phyloP scores from a whole-genome alignment of 768 basidiomycete species.

The Paxillus involutus region DNA sequence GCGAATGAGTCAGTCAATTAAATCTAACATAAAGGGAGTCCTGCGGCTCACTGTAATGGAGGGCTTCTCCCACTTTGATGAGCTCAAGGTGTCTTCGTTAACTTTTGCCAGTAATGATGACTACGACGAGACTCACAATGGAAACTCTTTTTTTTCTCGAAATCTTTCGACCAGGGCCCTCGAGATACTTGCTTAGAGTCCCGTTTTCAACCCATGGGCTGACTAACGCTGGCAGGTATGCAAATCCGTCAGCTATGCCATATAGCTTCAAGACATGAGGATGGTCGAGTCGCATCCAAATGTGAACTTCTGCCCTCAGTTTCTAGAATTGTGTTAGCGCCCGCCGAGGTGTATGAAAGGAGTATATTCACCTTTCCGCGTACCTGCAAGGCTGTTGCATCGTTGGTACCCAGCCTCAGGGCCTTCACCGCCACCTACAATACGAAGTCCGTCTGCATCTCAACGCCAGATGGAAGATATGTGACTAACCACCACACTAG shows the following conservation, averaged over 20 bases:
- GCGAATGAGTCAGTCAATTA: neutral
- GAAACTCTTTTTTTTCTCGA: constrained; percentile 35
- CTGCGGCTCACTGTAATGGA: constrained; percentile 33
- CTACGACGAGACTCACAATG: constrained; percentile 26
- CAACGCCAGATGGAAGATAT: too few relatives aligned
- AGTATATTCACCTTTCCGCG: neutral
- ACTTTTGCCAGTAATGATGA: neutral
- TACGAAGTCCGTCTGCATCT: too few relatives aligned
- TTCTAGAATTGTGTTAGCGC: neutral
- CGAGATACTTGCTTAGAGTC: constrained; percentile 37
- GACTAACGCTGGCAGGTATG: constrained; percentile 36
- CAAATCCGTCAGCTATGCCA: constrained; percentile 38
- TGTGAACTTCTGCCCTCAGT: constrained; percentile 34
- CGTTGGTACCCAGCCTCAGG: neutral
- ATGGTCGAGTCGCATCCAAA: constrained; percentile 40
- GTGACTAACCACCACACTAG: too few relatives aligned
- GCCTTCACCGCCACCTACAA: constrained; percentile 5
- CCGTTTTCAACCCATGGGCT: constrained; percentile 45
- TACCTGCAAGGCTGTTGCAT: neutral
- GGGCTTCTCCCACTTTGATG: constrained; percentile 38
- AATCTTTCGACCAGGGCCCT: constrained; percentile 35
- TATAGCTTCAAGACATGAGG: constrained; percentile 36
- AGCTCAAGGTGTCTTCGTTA: constrained; percentile 26
- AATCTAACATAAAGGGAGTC: too few relatives aligned
- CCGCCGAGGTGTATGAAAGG: too few relatives aligned